A percentile compares a stretch with the other conserved stretches of the same genome.
Conservation (phyloP, 2,329 filamentous ascomycete species). For the Coniochaeta hoffmannii region DNA sequence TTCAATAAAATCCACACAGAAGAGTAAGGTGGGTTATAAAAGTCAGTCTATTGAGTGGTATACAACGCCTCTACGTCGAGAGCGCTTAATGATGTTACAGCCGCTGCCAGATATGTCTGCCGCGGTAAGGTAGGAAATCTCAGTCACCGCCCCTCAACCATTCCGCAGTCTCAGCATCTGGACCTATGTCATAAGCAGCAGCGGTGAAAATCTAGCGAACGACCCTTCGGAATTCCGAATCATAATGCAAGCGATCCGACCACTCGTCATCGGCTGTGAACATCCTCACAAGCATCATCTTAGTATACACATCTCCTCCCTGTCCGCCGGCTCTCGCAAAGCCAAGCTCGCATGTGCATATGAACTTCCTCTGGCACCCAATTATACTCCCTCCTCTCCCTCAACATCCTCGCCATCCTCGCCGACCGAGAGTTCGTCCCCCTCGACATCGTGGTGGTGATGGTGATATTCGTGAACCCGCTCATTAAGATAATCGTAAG, state of each 20-base stretch:
- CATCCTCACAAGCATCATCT: not conserved
- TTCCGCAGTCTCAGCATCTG: not conserved
- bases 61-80: not conserved
- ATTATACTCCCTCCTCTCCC: too few relatives aligned
- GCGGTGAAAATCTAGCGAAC: not conserved
- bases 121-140: not conserved
- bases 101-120: not conserved
- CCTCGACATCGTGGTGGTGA: too few relatives aligned
- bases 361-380: too few relatives aligned
- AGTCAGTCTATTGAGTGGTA: slow-evolving; percentile 1
- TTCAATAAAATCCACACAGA: too few relatives aligned
- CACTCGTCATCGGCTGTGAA: not conserved
- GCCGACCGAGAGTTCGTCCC: not conserved
- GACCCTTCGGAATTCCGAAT: not conserved
- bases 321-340: too few relatives aligned
- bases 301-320: not conserved
- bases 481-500: not conserved
- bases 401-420: not conserved
- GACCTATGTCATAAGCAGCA: not conserved
- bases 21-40: not conserved
- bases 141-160: not conserved
- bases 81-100: not conserved
- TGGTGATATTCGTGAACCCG: not conserved
- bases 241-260: not conserved
- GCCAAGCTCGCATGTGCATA: too few relatives aligned